These are phyloP conservation scores for Solanum chilense DNA, from an alignment of 257 asterid genomes.

Conservation along the genomic window DNA sequence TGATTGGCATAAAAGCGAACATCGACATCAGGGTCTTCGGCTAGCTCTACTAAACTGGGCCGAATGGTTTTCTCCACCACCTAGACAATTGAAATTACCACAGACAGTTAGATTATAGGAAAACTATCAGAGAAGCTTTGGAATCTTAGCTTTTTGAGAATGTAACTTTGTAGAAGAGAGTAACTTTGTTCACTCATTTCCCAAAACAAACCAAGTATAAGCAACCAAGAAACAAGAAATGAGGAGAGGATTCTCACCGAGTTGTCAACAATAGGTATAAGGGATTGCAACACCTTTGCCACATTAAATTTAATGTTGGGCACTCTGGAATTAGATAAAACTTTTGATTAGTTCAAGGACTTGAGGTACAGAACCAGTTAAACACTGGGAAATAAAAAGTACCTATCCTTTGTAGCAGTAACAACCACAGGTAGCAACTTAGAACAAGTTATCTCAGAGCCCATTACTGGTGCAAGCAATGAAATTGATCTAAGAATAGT, in stretches of 20 bases:
- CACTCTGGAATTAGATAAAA: constrained; percentile 26
- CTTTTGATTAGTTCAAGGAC: background rate
- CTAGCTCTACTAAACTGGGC: constrained; percentile 51
- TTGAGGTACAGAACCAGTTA: background rate
- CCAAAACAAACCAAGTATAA: background rate
- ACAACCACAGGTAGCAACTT: constrained; percentile 66
- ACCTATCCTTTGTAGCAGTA: constrained; percentile 56
- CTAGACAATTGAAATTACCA: constrained; percentile 6
- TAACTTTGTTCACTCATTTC: background rate
- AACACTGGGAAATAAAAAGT: background rate
- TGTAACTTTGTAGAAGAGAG: background rate
- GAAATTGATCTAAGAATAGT: constrained; percentile 75
- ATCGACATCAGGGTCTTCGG: constrained; percentile 69
- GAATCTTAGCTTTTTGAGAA: background rate
- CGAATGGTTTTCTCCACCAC: constrained; percentile 52
- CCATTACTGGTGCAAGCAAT: constrained; percentile 91
- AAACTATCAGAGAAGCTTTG: background rate
- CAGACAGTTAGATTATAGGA: background rate
- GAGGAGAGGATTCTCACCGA: constrained; percentile 23
- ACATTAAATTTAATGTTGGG: constrained; percentile 63
- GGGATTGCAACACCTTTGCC: constrained; percentile 68
- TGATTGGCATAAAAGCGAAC: constrained; percentile 54
- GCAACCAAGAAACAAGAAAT: background rate
- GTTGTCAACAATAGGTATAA: constrained; percentile 54
- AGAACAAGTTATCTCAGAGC: constrained; percentile 84